A percentile compares a stretch with the other conserved stretches of the same genome.
These are phyloP conservation scores for Aspergillus haitiensis DNA, from an alignment of 495 filamentous ascomycete genomes.

Conservation along the genomic window DNA sequence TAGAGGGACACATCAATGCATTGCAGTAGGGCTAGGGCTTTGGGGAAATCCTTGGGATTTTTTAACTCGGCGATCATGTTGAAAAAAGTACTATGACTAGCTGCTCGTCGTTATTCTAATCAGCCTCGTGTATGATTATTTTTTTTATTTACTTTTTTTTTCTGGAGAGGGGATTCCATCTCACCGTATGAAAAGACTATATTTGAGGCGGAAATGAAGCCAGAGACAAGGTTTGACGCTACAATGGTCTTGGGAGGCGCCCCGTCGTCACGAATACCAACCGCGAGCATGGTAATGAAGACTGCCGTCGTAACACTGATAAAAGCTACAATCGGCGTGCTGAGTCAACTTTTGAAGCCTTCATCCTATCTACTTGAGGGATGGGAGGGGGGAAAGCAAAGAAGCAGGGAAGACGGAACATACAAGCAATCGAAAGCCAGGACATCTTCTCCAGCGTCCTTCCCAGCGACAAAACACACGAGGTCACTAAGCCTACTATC, in stretches of 20 bases:
- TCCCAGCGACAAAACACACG: slow-evolving; percentile 62
- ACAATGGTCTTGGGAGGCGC: slow-evolving; percentile 24
- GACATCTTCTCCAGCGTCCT: slow-evolving; percentile 61
- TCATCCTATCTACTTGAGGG: not conserved
- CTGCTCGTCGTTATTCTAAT: slow-evolving; percentile 2
- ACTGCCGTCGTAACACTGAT: slow-evolving; percentile 68
- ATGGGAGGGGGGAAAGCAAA: not conserved
- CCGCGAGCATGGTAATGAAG: slow-evolving; percentile 68
- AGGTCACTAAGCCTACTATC: slow-evolving; percentile 61
- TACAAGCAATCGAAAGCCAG: slow-evolving; percentile 59
- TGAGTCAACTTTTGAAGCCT: not conserved
- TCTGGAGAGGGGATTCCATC: too few relatives aligned
- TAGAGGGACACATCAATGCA: slow-evolving; percentile 65
- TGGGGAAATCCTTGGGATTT: slow-evolving; percentile 61
- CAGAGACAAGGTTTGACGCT: slow-evolving; percentile 30
- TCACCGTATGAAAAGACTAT: slow-evolving; percentile 43
- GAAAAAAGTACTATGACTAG: slow-evolving; percentile 68
- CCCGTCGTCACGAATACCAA: slow-evolving; percentile 44
- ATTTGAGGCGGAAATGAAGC: slow-evolving; percentile 37
- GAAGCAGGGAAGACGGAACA: slow-evolving; percentile 3
- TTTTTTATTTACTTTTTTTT: too few relatives aligned
- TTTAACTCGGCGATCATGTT: slow-evolving; percentile 74
- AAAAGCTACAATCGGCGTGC: slow-evolving; percentile 38
- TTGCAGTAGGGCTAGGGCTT: slow-evolving; percentile 62
- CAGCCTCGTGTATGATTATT: too few relatives aligned